Percentiles rank a stretch among this genome's conserved stretches.
phyloP scores from a whole-genome alignment of 2,329 filamentous ascomycete species.

The Thelonectria olida region DNA sequence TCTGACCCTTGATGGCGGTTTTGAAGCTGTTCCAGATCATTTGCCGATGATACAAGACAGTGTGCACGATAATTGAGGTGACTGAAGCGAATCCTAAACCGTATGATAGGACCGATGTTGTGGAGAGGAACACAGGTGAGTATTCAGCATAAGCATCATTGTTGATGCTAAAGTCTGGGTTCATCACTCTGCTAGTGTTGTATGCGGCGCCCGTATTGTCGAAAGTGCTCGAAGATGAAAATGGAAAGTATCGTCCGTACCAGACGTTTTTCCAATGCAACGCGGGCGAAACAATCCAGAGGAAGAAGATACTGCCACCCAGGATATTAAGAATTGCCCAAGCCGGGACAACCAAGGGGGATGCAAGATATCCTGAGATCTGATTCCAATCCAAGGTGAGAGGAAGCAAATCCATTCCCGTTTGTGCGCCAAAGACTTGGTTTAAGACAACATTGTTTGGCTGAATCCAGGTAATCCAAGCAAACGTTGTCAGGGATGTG shows the following conservation, averaged over 20 bases:
- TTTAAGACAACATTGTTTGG: conserved; percentile 62
- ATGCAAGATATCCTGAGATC: conserved; percentile 63
- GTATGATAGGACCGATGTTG: conserved; percentile 64
- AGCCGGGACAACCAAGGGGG: conserved; percentile 68
- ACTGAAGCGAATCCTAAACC: conserved; percentile 67
- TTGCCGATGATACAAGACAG: conserved; percentile 60
- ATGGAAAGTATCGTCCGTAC: conserved; percentile 40
- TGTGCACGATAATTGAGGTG: conserved; percentile 61
- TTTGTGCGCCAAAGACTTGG: conserved; percentile 63
- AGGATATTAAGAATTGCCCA: conserved; percentile 69
- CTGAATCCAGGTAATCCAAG: conserved; percentile 52
- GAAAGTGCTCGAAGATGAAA: conserved; percentile 63
- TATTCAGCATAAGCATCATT: conserved; percentile 65
- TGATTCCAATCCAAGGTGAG: conserved; percentile 58
- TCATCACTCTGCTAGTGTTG: conserved; percentile 65
- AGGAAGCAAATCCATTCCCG: conserved; percentile 61
- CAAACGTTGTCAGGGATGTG: conserved; percentile 25
- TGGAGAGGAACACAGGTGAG: conserved; percentile 63
- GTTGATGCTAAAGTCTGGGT: conserved; percentile 61
- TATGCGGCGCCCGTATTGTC: conserved; percentile 68
- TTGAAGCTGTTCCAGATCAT: conserved; percentile 49
- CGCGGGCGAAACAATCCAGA: conserved; percentile 21
- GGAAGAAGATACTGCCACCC: conserved; percentile 60
- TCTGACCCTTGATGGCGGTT: conserved; percentile 41
- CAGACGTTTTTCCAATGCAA: conserved; percentile 20